phyloP scores from a whole-genome alignment of 2,329 filamentous ascomycete genomes.

The Colletotrichum sidae region DNA sequence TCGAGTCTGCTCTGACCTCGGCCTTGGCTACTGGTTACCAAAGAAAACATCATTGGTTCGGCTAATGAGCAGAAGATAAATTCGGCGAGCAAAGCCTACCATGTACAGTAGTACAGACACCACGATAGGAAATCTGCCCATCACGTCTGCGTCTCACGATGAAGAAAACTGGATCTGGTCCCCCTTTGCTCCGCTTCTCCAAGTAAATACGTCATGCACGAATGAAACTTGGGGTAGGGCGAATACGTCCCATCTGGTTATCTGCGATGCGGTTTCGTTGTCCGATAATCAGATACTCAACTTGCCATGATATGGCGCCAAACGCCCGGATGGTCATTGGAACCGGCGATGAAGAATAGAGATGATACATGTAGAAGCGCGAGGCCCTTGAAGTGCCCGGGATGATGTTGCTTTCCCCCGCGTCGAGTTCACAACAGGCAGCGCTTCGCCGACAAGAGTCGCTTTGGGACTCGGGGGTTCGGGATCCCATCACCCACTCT shows the following conservation, averaged over 20 bases:
- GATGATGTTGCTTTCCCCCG: conserved; percentile 10
- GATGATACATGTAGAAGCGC: neutral
- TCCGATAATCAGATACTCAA: neutral
- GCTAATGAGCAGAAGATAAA: too few relatives aligned
- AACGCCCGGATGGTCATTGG: too few relatives aligned
- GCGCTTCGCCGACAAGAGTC: conserved; percentile 12
- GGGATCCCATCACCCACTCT: conserved; percentile 11
- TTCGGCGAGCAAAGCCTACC: too few relatives aligned
- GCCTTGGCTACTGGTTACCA: too few relatives aligned
- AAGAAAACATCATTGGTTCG: too few relatives aligned
- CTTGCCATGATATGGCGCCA: too few relatives aligned
- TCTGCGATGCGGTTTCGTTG: neutral
- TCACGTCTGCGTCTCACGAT: too few relatives aligned
- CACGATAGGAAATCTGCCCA: too few relatives aligned
- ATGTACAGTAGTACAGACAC: too few relatives aligned
- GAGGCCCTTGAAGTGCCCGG: neutral
- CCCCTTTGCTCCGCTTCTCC: conserved; percentile 12
- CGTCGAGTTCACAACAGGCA: conserved; percentile 5
- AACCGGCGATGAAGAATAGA: neutral
- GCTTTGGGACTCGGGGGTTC: conserved; percentile 24
- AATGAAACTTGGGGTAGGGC: conserved; percentile 13
- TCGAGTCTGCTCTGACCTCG: too few relatives aligned
- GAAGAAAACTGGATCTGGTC: too few relatives aligned
- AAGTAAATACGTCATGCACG: conserved; percentile 18
- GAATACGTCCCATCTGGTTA: neutral